These are phyloP conservation scores for Hypoxylon sp. DNA, from an alignment of 2,329 filamentous ascomycete genomes.

Conservation along the genomic window DNA sequence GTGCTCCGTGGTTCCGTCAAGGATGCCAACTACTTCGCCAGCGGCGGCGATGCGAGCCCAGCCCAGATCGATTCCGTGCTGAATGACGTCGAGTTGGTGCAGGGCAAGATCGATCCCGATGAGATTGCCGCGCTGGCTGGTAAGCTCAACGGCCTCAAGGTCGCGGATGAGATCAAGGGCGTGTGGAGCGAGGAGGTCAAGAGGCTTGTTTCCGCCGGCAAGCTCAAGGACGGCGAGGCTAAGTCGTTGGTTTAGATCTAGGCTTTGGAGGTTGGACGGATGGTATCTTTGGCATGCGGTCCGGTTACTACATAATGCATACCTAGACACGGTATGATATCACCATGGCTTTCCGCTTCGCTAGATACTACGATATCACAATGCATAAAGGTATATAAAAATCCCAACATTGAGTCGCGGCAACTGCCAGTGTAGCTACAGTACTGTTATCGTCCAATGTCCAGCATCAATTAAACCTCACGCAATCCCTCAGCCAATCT, in stretches of 20 bases:
- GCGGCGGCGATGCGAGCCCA: slow-evolving; percentile 72
- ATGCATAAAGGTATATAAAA: no score
- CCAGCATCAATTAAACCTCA: no score
- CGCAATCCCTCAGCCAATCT: no score
- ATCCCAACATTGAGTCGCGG: no score
- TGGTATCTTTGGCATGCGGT: no score
- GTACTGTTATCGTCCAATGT: no score
- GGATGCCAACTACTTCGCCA: slow-evolving; percentile 95
- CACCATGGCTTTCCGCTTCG: no score
- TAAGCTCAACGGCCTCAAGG: slow-evolving; percentile 82
- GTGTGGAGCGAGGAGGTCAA: slow-evolving; percentile 82
- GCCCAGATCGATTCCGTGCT: slow-evolving; percentile 83
- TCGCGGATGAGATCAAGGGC: slow-evolving; percentile 83
- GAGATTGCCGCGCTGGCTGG: slow-evolving; percentile 85
- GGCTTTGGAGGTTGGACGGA: background rate
- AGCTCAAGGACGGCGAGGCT: slow-evolving; percentile 83
- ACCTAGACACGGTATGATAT: no score
- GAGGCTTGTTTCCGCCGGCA: slow-evolving; percentile 80
- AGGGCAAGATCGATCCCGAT: slow-evolving; percentile 88
- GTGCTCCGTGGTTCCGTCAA: slow-evolving; percentile 93
- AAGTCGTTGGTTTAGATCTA: slow-evolving; percentile 62
- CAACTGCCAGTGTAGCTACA: no score
- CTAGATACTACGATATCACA: no score
- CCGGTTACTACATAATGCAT: no score
- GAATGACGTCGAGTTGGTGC: slow-evolving; percentile 84